A percentile compares a stretch with the other conserved stretches of the same genome.
Conservation (phyloP, 306 rosid species). For the Quillaja saponaria region DNA sequence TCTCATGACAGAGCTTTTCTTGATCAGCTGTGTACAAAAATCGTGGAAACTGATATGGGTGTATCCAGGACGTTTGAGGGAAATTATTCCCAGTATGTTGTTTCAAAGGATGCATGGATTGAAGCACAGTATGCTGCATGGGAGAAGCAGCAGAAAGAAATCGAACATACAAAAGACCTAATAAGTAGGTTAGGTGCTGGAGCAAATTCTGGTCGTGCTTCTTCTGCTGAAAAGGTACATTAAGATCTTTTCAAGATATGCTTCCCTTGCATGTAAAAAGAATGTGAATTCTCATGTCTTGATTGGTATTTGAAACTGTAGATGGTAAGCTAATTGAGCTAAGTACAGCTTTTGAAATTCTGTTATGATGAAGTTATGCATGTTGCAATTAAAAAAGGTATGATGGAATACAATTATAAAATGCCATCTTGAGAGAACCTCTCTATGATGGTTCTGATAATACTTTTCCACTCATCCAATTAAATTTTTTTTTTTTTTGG, state of each 20-base stretch:
- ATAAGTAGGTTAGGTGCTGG: constrained; percentile 91
- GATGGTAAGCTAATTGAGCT: not conserved
- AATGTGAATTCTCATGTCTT: not conserved
- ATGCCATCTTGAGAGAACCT: not conserved
- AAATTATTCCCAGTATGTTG: constrained; percentile 76
- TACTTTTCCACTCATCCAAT: not conserved
- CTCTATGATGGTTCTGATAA: not conserved
- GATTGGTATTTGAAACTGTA: not conserved
- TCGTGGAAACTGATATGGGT: constrained; percentile 99
- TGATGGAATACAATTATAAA: not conserved
- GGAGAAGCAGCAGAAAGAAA: constrained; percentile 99
- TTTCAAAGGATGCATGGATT: constrained; percentile 82
- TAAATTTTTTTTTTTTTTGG: not conserved
- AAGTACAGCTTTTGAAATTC: not conserved
- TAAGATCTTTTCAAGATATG: constrained; percentile 4
- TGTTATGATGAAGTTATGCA: not conserved
- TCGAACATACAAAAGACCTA: constrained; percentile 79
- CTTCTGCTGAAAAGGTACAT: constrained; percentile 89
- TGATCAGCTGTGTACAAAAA: constrained; percentile 95
- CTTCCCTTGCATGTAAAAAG: not conserved
- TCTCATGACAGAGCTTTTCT: constrained; percentile 98
- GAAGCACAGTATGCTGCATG: constrained; percentile 90
- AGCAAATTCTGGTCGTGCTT: constrained; percentile 94
- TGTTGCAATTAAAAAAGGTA: not conserved
- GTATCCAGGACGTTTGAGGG: constrained; percentile 80